Evolutionary conservation across 225 moss, liverwort and hornwort genomes (phyloP).

Genomic region (Pleurozium schreberi): DNA sequence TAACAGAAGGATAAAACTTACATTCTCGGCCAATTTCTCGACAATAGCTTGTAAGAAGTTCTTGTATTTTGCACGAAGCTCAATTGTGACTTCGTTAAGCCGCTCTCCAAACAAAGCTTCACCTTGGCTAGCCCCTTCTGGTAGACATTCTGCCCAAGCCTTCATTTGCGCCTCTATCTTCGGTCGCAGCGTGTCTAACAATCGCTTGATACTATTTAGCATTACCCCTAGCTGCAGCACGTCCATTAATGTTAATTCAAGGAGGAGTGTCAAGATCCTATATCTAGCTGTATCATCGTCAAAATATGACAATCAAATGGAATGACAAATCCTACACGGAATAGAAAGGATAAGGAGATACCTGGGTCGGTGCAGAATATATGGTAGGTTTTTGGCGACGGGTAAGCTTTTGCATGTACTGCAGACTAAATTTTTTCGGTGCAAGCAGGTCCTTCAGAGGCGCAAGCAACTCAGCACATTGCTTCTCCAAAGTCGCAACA

Average conservation of each 20-base stretch:
- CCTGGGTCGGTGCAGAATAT: slow-evolving; percentile 89
- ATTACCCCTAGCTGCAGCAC: slow-evolving; percentile 72
- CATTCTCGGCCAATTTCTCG: slow-evolving; percentile 93
- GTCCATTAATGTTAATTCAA: background rate
- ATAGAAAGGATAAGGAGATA: background rate
- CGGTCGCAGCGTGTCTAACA: slow-evolving; percentile 79
- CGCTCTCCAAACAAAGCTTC: slow-evolving; percentile 80
- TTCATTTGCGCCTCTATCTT: slow-evolving; percentile 96
- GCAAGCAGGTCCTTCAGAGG: slow-evolving; percentile 86
- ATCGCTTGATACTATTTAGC: slow-evolving; percentile 85
- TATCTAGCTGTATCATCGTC: background rate
- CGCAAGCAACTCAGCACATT: slow-evolving; percentile 76
- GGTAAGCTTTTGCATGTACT: slow-evolving; percentile 96
- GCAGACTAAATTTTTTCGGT: slow-evolving; percentile 87
- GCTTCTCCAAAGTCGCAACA: slow-evolving; percentile 78
- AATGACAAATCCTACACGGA: background rate
- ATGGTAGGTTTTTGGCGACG: slow-evolving; percentile 72
- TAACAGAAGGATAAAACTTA: background rate
- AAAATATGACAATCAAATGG: background rate
- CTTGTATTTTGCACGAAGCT: slow-evolving; percentile 94
- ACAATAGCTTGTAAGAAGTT: slow-evolving; percentile 89
- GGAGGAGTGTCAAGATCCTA: background rate
- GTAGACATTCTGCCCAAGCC: slow-evolving; percentile 84
- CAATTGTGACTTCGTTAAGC: slow-evolving; percentile 92
- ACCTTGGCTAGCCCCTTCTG: slow-evolving; percentile 50